phyloP scores from a whole-genome alignment of 2,329 filamentous ascomycete species.

The Clarireedia hainanense region DNA sequence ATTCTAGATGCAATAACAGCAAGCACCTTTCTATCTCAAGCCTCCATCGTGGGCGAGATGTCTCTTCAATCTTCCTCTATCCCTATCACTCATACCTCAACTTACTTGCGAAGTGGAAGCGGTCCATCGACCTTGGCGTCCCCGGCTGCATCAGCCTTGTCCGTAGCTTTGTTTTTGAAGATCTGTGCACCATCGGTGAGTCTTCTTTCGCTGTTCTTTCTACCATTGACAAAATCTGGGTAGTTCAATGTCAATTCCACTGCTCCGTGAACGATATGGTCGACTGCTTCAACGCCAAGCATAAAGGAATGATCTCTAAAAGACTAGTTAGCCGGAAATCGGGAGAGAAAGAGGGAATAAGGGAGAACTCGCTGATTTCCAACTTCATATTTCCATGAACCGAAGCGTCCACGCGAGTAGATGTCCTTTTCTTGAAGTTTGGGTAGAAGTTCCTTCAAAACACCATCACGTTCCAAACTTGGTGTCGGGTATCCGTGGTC shows the following conservation, averaged over 20 bases:
- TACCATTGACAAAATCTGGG: constrained; percentile 64
- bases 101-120: too few relatives aligned
- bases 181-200: constrained; percentile 30
- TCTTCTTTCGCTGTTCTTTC: constrained; percentile 32
- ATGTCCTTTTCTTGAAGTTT: constrained; percentile 89
- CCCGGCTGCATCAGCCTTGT: not conserved
- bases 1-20: not conserved
- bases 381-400: constrained; percentile 95
- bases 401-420: constrained; percentile 92
- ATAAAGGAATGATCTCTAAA: constrained; percentile 66
- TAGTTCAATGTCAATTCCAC: constrained; percentile 72
- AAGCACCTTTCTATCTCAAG: not conserved
- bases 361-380: constrained; percentile 40
- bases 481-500: constrained; percentile 98
- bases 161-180: constrained; percentile 25
- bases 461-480: constrained; percentile 87
- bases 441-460: constrained; percentile 85
- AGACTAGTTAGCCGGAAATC: not conserved
- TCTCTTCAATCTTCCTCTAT: not conserved
- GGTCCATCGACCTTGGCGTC: too few relatives aligned
- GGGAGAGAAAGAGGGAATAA: not conserved
- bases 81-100: not conserved
- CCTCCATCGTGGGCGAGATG: not conserved
- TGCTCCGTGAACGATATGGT: constrained; percentile 64
- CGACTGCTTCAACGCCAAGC: constrained; percentile 68